Evolutionary conservation across 1,284 basidiomycete species (phyloP), one percentile per base, ranked within the genome.

Genomic region (Leccinum pallidistipes): DNA sequence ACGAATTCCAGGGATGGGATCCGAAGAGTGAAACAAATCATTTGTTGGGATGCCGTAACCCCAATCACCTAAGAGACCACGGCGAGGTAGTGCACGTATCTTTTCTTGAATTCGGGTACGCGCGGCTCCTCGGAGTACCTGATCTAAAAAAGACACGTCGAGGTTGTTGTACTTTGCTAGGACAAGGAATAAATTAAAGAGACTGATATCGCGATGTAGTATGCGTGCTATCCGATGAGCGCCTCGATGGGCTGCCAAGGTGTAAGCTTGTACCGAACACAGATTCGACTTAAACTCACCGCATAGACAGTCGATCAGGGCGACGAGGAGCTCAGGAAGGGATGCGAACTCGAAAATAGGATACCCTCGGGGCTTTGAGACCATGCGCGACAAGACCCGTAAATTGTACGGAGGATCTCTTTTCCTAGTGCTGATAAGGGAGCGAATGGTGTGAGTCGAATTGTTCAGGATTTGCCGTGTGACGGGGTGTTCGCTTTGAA

Each of bases 161-260:
- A 45, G 21, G 4, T 60, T 8, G 16, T 9, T 31, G 2, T 57
- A 9, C 4, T 12, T 52, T 5, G 18, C 40, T 16, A 52, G 6
- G 5, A 49, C 18, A 1, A 63, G 49, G 8, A 64, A 32, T 1
- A 64, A 43, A 7, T 65, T 65, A 32, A 65, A 58, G 0, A 60
- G 29, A 3, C 63, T 65, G 1, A 65, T 52, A 5, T 65, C 51
- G 0, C 9, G 31, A 12, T 65, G 63, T 0, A 65, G 57, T n/a
- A 65, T 8, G 2, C 5, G 0, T 2, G 47, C 52, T 1, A 31
- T 11, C 2, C 53, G 5, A 2, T 58, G 21, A n/a, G 52, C 31
- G 2, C 60, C 49, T 5, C 18, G n/a, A 50, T 65, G 63, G 3
- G 31, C 60, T 65, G 24, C 1, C 4, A 34, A 36, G 9, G n/a